Base-by-base conservation (phyloP, 768 basidiomycete genomes). In the Leccinum imitatum region DNA sequence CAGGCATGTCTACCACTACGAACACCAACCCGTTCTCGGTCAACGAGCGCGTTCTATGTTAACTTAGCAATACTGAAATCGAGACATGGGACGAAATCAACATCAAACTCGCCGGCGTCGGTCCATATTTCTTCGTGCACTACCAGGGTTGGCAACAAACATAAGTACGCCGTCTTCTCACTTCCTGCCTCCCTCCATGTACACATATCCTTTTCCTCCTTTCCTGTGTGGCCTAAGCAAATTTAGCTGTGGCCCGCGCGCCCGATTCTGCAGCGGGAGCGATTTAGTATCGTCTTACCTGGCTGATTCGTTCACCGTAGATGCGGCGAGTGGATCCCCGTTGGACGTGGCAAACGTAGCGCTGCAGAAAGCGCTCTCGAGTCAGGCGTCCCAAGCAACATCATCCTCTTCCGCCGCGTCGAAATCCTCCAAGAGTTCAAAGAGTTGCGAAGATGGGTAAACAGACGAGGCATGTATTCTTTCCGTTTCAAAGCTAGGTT, bases 71-170 rank as follows among this genome's bases (percentile, higher is more conserved):
- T 25, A 25, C 25, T 25, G 25, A 86, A 65, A 70, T 73, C 11
- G 85, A 87, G 60, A 80, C 76, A 44, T 87, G 86, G 75, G 85
- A 87, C 59, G 87, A 89, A 65, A 74, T 78, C 17, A 86, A 79
- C 56, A 83, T 87, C 1, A 79, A 83, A 46, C 80, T 83, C 6
- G 84, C 86, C 4, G 71, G 75, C 10, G 73, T 82, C 3, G 96
- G 95, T 6, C 84, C 85, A 4, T 92, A 96, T 67, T 98, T 93
- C 75, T 88, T 91, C 61, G 95, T 99, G 41, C 97, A 99, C 74
- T 99, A 99, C 81, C 96, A 98, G 75, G 97, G 97, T 8, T 99
- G 97, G 97, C 98, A 98, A 73, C 91, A 93, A 74, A 95, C 93
- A 93, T 95, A 71, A 65, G 85, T 8, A 21, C 10, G 23, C 33